phyloP scores from a whole-genome alignment of 805 yeast species.

The Candida yuanshanica region DNA sequence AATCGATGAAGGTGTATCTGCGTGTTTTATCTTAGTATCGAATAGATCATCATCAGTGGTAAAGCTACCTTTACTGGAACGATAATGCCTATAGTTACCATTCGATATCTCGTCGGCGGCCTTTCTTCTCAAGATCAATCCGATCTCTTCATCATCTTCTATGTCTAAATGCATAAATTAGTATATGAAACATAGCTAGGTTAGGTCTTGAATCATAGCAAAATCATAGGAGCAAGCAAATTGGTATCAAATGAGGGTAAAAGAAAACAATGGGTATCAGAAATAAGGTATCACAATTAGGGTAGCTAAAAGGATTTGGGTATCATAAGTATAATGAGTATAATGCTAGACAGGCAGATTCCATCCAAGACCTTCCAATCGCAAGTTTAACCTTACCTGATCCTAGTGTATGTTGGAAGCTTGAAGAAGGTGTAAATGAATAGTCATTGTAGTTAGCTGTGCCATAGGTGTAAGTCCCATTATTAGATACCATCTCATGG shows the following conservation, averaged over 20 bases:
- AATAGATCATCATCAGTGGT: not conserved
- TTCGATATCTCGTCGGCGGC: not conserved
- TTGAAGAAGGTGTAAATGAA: conserved; percentile 5
- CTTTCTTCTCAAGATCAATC: not conserved
- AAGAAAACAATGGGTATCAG: not conserved
- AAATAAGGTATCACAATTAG: not conserved
- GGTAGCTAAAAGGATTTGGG: no score
- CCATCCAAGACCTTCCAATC: not conserved
- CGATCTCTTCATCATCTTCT: not conserved
- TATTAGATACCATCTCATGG: not conserved
- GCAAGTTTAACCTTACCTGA: not conserved
- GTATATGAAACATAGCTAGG: not conserved
- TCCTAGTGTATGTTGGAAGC: not conserved
- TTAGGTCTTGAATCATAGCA: not conserved
- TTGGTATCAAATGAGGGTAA: not conserved
- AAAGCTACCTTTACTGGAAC: not conserved
- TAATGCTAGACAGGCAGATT: not conserved
- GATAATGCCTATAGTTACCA: not conserved
- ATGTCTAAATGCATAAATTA: not conserved
- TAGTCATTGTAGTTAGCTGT: not conserved
- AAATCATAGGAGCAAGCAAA: not conserved
- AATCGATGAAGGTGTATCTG: not conserved
- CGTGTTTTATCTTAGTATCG: not conserved
- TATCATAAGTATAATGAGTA: no score
- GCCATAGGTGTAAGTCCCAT: not conserved